A percentile compares a stretch with the other conserved stretches of the same genome.
Conservation (phyloP, 2,329 filamentous ascomycete species). For the Microdochium nivale region DNA sequence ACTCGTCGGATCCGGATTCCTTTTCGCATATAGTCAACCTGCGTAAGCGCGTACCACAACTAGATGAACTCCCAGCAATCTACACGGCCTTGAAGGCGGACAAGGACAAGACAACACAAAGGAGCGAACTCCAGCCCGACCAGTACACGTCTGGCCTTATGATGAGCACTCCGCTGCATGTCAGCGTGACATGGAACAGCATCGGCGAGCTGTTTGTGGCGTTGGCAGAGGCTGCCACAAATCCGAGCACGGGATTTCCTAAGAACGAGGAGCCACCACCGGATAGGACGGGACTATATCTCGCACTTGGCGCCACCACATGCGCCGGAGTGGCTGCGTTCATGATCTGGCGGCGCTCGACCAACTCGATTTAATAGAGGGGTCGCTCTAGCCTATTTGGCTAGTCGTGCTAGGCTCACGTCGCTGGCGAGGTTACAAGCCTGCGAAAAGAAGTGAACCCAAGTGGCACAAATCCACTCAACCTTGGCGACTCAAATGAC, state of each 20-base stretch:
- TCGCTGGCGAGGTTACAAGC: too few species aligned
- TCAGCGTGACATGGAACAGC: conserved; percentile 88
- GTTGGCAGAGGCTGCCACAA: conserved; percentile 84
- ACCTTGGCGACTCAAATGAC: neutral
- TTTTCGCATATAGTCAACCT: conserved; percentile 86
- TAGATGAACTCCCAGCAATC: conserved; percentile 83
- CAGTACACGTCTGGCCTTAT: conserved; percentile 78
- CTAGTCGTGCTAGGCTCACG: too few species aligned
- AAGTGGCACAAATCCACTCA: too few species aligned
- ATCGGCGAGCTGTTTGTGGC: conserved; percentile 91
- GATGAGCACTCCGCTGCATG: conserved; percentile 88
- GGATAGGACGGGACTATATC: conserved; percentile 77
- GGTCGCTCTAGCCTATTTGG: neutral
- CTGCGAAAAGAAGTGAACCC: too few species aligned
- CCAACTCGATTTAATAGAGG: conserved; percentile 27
- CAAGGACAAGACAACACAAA: conserved; percentile 92
- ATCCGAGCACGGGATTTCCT: conserved; percentile 80
- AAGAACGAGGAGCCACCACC: conserved; percentile 79
- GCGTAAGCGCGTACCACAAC: conserved; percentile 67
- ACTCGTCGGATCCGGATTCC: conserved; percentile 92
- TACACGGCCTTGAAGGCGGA: conserved; percentile 95
- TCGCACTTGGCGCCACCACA: conserved; percentile 68
- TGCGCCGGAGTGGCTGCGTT: conserved; percentile 55
- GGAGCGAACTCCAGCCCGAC: conserved; percentile 83
- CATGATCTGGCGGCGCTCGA: conserved; percentile 56